These are phyloP conservation scores for Auriscalpium orientale DNA, from an alignment of 768 basidiomycete genomes.

Conservation along the genomic window DNA sequence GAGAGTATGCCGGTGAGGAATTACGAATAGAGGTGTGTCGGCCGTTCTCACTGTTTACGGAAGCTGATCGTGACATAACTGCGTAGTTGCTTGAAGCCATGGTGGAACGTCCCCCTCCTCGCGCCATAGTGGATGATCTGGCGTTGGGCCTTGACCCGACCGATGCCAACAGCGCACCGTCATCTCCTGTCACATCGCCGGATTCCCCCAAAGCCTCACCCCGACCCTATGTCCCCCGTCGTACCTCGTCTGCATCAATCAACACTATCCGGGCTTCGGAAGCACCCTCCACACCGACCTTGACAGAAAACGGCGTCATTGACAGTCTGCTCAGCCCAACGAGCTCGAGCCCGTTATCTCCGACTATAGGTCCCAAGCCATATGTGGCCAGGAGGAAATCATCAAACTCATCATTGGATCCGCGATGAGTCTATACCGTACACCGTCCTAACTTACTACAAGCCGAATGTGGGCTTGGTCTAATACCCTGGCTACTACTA, in stretches of 20 bases:
- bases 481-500: constrained; percentile 1
- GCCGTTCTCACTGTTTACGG: no score
- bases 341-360: not conserved
- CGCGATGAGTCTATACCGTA: not conserved
- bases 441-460: not conserved
- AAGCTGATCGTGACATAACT: not conserved
- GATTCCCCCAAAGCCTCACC: not conserved
- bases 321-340: not conserved
- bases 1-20: constrained; percentile 84
- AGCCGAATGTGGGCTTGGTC: not conserved
- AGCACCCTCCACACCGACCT: not conserved
- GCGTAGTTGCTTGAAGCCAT: constrained; percentile 72
- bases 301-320: not conserved
- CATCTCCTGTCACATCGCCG: not conserved
- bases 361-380: not conserved
- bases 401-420: not conserved
- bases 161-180: not conserved
- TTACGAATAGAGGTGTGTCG: constrained; percentile 64
- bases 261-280: not conserved
- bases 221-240: not conserved
- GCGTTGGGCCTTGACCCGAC: constrained; percentile 15
- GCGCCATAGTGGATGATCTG: constrained; percentile 55
- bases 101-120: constrained; percentile 79
- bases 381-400: constrained; percentile 1
- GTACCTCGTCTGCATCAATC: not conserved